Percentiles rank a stretch among this genome's conserved stretches.
These are phyloP conservation scores for Phoenix roebelenii DNA, from an alignment of 176 grass and related monocot species.

Conservation along the genomic window DNA sequence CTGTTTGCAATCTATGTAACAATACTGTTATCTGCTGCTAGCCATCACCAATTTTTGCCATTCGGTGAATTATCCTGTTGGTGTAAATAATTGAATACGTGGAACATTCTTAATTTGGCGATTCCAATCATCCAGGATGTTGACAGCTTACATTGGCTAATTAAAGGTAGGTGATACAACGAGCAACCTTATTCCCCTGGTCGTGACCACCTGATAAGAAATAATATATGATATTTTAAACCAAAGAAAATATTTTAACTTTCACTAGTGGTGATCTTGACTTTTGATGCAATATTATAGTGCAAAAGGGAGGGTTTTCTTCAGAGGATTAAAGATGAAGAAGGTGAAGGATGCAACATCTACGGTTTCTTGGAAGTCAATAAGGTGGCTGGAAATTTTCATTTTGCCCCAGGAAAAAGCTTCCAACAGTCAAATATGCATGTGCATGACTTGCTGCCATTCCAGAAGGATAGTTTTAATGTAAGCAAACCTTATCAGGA, in stretches of 20 bases:
- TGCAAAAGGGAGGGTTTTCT: slow-evolving; percentile 99
- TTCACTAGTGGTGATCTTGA: neutral
- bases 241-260: neutral
- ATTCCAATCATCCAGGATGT: no score
- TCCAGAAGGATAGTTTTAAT: slow-evolving; percentile 99
- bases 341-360: slow-evolving; percentile 98
- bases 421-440: slow-evolving; percentile 96
- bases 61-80: no score
- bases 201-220: no score
- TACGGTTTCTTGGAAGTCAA: slow-evolving; percentile 90
- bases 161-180: no score
- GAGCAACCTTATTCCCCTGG: no score
- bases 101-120: no score
- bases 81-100: no score
- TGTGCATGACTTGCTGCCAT: slow-evolving; percentile 93
- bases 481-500: slow-evolving; percentile 42
- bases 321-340: slow-evolving; percentile 94
- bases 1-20: no score
- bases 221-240: neutral
- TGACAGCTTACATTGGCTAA: no score
- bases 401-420: slow-evolving; percentile 98
- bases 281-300: slow-evolving; percentile 20
- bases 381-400: slow-evolving; percentile 98
- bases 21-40: no score
- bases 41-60: no score